phyloP scores from a whole-genome alignment of 2,329 filamentous ascomycete genomes.

The Stemphylium vesicarium region DNA sequence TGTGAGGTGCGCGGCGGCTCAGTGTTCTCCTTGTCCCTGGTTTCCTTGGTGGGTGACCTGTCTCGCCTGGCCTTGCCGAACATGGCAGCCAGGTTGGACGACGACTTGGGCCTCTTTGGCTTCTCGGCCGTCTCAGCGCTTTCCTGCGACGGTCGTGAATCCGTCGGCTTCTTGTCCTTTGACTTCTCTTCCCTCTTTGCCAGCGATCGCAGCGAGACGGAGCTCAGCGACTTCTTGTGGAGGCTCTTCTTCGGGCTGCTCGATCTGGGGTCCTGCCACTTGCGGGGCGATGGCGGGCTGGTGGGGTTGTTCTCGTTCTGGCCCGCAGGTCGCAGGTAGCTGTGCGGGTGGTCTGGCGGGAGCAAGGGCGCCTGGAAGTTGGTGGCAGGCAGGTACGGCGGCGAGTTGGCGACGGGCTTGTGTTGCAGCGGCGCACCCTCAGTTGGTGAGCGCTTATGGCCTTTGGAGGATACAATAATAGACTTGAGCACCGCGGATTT shows the following conservation, averaged over 20 bases:
- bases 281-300: slow-evolving; percentile 45
- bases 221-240: slow-evolving; percentile 62
- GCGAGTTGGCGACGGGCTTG: slow-evolving; percentile 21
- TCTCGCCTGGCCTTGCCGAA: slow-evolving; percentile 75
- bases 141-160: slow-evolving; percentile 36
- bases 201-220: slow-evolving; percentile 60
- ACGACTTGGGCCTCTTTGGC: slow-evolving; percentile 78
- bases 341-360: slow-evolving; percentile 59
- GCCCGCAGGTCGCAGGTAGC: slow-evolving; percentile 35
- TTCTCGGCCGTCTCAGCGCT: slow-evolving; percentile 45
- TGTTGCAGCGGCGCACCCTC: slow-evolving; percentile 42
- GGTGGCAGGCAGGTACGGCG: slow-evolving; percentile 35
- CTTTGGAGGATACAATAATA: slow-evolving; percentile 53
- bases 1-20: slow-evolving; percentile 63
- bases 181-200: slow-evolving; percentile 49
- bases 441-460: slow-evolving; percentile 57
- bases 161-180: slow-evolving; percentile 40
- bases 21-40: slow-evolving; percentile 82
- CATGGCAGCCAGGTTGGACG: slow-evolving; percentile 79
- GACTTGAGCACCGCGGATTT: slow-evolving; percentile 58
- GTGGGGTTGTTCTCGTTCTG: slow-evolving; percentile 47
- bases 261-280: slow-evolving; percentile 47
- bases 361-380: slow-evolving; percentile 50
- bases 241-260: slow-evolving; percentile 44
- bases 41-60: slow-evolving; percentile 50